phyloP scores from a whole-genome alignment of 78 protist species.

The Tieghemostelium lacteum region DNA sequence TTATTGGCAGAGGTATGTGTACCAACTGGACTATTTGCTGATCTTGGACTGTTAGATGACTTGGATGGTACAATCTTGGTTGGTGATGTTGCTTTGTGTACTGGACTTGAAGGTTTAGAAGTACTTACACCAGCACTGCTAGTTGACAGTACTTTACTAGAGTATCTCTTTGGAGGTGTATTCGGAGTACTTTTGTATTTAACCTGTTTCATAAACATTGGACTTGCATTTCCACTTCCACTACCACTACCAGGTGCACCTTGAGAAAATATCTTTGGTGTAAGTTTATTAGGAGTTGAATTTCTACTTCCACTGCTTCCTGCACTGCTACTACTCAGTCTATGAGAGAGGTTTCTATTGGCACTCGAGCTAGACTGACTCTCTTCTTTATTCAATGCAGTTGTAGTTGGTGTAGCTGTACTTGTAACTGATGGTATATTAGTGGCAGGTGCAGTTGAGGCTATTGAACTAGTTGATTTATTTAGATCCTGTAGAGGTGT shows the following conservation, averaged over 20 bases:
- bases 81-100: not conserved
- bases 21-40: not conserved
- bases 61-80: not conserved
- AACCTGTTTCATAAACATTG: not conserved
- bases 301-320: not conserved
- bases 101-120: not conserved
- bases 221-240: not conserved
- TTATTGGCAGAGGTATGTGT: too few relatives aligned
- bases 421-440: not conserved
- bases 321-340: not conserved
- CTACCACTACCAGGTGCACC: not conserved
- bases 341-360: not conserved
- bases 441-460: not conserved
- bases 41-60: not conserved
- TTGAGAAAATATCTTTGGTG: too few relatives aligned
- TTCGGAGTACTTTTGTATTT: not conserved
- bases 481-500: too few relatives aligned
- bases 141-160: too few relatives aligned
- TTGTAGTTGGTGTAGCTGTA: not conserved
- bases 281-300: too few relatives aligned
- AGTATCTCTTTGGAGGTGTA: not conserved
- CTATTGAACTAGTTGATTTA: too few relatives aligned
- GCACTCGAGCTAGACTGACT: constrained; percentile 7
- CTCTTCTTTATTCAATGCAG: not conserved
- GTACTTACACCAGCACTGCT: not conserved